These are phyloP conservation scores for Parastagonospora avenae DNA, from an alignment of 2,329 filamentous ascomycete genomes.

Conservation along the genomic window DNA sequence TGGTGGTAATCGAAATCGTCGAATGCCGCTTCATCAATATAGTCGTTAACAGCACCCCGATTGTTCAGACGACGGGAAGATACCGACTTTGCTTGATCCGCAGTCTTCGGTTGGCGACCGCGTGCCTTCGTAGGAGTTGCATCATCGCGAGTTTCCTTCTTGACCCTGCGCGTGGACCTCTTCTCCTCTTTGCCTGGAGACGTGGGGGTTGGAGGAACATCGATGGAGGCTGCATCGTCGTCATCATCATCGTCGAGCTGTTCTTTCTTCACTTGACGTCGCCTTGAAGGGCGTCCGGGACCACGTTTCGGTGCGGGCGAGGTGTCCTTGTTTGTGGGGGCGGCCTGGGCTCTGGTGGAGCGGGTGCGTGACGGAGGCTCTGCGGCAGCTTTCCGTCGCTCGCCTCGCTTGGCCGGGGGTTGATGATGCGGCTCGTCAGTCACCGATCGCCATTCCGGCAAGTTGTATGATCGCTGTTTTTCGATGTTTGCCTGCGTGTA, in stretches of 20 bases:
- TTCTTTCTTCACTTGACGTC: constrained; percentile 28
- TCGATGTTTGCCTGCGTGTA: constrained; percentile 98
- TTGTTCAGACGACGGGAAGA: constrained; percentile 88
- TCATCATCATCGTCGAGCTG: constrained; percentile 35
- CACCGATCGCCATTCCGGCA: constrained; percentile 92
- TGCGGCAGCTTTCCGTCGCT: constrained; percentile 63
- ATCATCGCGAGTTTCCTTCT: constrained; percentile 48
- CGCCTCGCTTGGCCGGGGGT: constrained; percentile 86
- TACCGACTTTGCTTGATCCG: constrained; percentile 66
- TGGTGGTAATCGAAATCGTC: constrained; percentile 89
- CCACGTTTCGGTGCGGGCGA: constrained; percentile 53
- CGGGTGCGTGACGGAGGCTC: constrained; percentile 40
- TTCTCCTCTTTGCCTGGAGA: constrained; percentile 52
- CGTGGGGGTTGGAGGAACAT: constrained; percentile 49
- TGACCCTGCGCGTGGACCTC: constrained; percentile 34
- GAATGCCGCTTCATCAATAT: constrained; percentile 88
- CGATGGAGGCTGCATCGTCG: constrained; percentile 34
- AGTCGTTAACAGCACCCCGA: constrained; percentile 74
- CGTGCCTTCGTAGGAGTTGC: constrained; percentile 60
- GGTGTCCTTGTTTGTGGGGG: constrained; percentile 42
- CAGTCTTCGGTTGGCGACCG: constrained; percentile 54
- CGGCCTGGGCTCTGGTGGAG: constrained; percentile 38
- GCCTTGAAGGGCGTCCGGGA: constrained; percentile 53
- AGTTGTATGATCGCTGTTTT: constrained; percentile 92
- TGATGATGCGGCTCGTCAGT: constrained; percentile 96